phyloP scores from a whole-genome alignment of 2,329 filamentous ascomycete genomes.

The Aspergillus ibericus region DNA sequence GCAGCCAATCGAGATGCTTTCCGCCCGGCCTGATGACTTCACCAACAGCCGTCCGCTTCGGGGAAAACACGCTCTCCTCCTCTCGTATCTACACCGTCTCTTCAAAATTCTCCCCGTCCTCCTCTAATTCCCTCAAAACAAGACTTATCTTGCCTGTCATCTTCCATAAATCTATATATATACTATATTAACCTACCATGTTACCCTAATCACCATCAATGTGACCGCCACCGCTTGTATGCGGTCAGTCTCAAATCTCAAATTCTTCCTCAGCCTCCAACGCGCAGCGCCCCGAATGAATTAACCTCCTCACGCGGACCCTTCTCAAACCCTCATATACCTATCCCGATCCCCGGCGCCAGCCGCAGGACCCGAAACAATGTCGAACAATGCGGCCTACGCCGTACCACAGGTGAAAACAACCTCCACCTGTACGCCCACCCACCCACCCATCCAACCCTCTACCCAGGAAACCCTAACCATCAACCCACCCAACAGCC shows the following conservation, averaged over 20 bases:
- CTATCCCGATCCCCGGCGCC: slow-evolving; percentile 5
- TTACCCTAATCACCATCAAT: background rate
- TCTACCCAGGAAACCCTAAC: background rate
- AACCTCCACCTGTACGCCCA: slow-evolving; percentile 31
- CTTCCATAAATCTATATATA: background rate
- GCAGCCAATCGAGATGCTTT: slow-evolving; percentile 15
- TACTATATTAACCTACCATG: slow-evolving; percentile 9
- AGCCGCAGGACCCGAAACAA: slow-evolving; percentile 15
- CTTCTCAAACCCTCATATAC: background rate
- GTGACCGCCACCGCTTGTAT: slow-evolving; percentile 9
- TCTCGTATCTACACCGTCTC: slow-evolving; percentile 3
- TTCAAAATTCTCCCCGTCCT: background rate
- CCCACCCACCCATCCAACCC: background rate
- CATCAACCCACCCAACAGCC: slow-evolving; percentile 22
- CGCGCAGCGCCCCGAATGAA: background rate
- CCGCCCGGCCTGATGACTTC: slow-evolving; percentile 20
- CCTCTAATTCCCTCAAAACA: background rate
- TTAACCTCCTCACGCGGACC: background rate
- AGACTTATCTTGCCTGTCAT: background rate
- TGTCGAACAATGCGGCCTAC: slow-evolving; percentile 35
- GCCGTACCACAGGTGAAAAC: slow-evolving; percentile 31
- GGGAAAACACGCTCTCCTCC: slow-evolving; percentile 2
- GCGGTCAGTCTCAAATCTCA: slow-evolving; percentile 9
- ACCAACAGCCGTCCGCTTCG: slow-evolving; percentile 12
- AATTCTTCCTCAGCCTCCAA: background rate